A percentile compares a stretch with the other conserved stretches of the same genome.
Conservation (phyloP, 2,329 filamentous ascomycete genomes). For the Venturia oleaginea region DNA sequence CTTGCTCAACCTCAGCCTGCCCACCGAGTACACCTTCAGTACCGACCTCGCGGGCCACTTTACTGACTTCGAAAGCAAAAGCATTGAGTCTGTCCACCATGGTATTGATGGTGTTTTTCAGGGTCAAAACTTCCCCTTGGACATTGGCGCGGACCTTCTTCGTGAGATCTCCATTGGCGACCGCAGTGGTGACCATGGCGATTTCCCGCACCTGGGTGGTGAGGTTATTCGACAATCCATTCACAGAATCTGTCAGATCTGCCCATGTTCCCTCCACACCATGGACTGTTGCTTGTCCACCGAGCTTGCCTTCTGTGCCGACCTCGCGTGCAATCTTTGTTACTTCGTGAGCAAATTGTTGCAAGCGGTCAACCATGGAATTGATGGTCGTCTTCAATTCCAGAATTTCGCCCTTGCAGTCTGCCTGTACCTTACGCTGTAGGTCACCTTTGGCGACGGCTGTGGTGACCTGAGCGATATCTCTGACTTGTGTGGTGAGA, state of each 20-base stretch:
- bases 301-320: constrained; percentile 42
- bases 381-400: constrained; percentile 45
- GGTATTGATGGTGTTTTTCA: constrained; percentile 79
- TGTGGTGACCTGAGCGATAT: constrained; percentile 45
- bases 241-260: constrained; percentile 45
- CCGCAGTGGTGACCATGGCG: constrained; percentile 44
- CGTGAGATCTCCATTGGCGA: constrained; percentile 42
- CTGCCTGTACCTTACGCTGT: constrained; percentile 42
- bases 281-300: constrained; percentile 43
- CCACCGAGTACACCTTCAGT: constrained; percentile 56
- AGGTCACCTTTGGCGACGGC: constrained; percentile 44
- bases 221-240: constrained; percentile 44
- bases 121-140: constrained; percentile 41
- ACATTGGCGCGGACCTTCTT: constrained; percentile 45
- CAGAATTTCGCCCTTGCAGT: constrained; percentile 44
- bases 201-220: constrained; percentile 45
- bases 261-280: constrained; percentile 46
- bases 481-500: constrained; percentile 43
- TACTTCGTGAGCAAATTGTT: constrained; percentile 45
- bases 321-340: constrained; percentile 45
- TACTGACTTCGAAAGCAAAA: constrained; percentile 57
- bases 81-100: constrained; percentile 58
- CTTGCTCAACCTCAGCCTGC: constrained; percentile 55
- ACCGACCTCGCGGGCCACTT: constrained; percentile 55
- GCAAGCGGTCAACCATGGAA: constrained; percentile 44